These are phyloP conservation scores for Podila verticillata DNA, from an alignment of 192 early-diverging fungal genomes.

Conservation along the genomic window DNA sequence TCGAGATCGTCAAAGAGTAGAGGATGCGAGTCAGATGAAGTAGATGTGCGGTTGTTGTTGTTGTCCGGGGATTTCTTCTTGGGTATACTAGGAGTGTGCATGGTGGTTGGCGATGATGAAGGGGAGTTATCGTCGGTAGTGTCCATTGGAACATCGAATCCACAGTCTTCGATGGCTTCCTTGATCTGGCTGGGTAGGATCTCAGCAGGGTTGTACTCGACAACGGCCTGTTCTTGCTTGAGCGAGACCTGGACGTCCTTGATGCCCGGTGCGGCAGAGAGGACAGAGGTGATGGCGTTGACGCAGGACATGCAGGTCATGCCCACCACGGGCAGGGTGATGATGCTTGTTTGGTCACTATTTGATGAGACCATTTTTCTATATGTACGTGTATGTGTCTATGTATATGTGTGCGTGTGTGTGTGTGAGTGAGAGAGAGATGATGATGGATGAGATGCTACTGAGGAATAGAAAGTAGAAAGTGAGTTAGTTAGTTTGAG, in stretches of 20 bases:
- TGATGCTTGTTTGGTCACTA: not conserved
- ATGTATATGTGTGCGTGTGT: not conserved
- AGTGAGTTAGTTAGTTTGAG: not conserved
- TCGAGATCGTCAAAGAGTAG: conserved; percentile 2
- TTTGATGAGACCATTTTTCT: not conserved
- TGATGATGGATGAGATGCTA: not conserved
- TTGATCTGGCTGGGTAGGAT: conserved; percentile 54
- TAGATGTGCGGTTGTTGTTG: conserved; percentile 7
- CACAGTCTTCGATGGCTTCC: conserved; percentile 72
- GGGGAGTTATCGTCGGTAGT: conserved; percentile 9
- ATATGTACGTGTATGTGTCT: not conserved
- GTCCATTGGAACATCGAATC: conserved; percentile 68
- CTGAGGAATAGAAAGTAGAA: not conserved
- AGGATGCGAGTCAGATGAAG: conserved; percentile 9
- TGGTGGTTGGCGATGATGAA: not conserved
- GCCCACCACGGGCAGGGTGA: conserved; percentile 54
- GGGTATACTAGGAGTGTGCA: conserved; percentile 23
- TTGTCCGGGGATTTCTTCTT: conserved; percentile 8
- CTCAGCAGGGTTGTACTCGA: conserved; percentile 60
- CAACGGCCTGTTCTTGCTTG: conserved; percentile 57
- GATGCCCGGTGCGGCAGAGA: conserved; percentile 64
- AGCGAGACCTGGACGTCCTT: conserved; percentile 65
- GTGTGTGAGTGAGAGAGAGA: not conserved
- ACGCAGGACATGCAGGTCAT: conserved; percentile 92
- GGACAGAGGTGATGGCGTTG: conserved; percentile 68